A percentile compares a stretch with the other conserved stretches of the same genome.
Evolutionary conservation across 75 land plant genomes (phyloP).

Genomic region (Selaginella tamariscina): DNA sequence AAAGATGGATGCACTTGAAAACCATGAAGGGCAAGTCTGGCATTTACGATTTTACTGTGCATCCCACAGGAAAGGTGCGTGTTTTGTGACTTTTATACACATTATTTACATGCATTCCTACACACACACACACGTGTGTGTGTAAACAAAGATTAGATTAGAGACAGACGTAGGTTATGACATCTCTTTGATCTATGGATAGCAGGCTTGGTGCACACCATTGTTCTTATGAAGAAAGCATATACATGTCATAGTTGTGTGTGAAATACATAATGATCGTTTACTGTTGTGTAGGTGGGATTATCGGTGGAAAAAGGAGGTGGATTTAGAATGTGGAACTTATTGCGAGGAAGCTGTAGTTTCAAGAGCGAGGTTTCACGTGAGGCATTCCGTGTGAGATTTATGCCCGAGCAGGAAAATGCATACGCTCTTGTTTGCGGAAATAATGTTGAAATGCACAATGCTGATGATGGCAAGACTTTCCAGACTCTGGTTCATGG

Average conservation of each 20-base stretch:
- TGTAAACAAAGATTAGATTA: too few relatives aligned
- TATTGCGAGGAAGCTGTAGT: slow-evolving; percentile 65
- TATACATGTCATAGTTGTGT: too few relatives aligned
- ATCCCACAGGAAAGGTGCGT: slow-evolving; percentile 59
- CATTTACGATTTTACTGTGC: slow-evolving; percentile 53
- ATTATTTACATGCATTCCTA: too few relatives aligned
- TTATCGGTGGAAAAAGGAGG: slow-evolving; percentile 51
- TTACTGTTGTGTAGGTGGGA: too few relatives aligned
- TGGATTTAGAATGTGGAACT: slow-evolving; percentile 57
- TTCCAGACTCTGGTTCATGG: slow-evolving; percentile 36
- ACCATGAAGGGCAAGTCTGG: slow-evolving; percentile 33
- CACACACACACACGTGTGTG: too few relatives aligned
- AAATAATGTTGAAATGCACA: slow-evolving; percentile 42
- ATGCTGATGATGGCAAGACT: slow-evolving; percentile 60
- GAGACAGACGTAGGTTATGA: too few relatives aligned
- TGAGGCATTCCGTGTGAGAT: slow-evolving; percentile 54
- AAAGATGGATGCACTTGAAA: slow-evolving; percentile 62
- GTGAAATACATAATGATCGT: too few relatives aligned
- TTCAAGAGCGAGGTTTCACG: slow-evolving; percentile 47
- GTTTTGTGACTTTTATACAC: too few relatives aligned
- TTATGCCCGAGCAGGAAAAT: slow-evolving; percentile 33
- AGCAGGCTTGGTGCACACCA: too few relatives aligned
- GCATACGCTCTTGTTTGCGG: slow-evolving; percentile 55
- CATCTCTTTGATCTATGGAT: too few relatives aligned
- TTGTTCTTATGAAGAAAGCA: too few relatives aligned